These are phyloP conservation scores for Cicer cuneatum DNA, from an alignment of 306 rosid genomes.

Conservation along the genomic window DNA sequence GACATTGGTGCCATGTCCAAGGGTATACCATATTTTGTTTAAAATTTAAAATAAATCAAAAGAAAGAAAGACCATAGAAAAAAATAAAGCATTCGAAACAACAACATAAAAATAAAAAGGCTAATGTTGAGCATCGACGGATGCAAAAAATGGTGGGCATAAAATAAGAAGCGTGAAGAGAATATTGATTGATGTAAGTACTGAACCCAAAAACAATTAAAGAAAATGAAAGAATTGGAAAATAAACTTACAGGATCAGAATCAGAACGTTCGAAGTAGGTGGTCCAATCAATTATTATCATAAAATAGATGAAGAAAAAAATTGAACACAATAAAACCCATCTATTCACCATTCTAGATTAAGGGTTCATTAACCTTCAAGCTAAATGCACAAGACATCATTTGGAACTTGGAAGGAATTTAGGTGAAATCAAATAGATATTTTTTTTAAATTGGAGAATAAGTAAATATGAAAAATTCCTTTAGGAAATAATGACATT, in stretches of 20 bases:
- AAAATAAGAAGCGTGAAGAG: neutral
- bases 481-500: too few species aligned
- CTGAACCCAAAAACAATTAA: neutral
- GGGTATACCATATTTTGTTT: too few species aligned
- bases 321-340: neutral
- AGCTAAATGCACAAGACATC: neutral
- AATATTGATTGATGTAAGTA: conserved; percentile 6
- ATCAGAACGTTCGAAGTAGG: neutral
- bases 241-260: neutral
- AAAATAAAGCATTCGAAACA: too few species aligned
- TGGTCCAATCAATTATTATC: neutral
- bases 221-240: neutral
- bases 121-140: too few species aligned
- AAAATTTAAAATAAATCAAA: too few species aligned
- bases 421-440: too few species aligned
- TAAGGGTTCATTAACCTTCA: neutral
- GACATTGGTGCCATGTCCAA: too few species aligned
- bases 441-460: too few species aligned
- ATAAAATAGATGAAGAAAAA: neutral
- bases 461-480: too few species aligned
- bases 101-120: too few species aligned
- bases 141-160: neutral
- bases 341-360: neutral
- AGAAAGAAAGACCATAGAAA: too few species aligned
- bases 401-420: too few species aligned